Conservation (phyloP, 192 early-diverging fungal species). For the Fimicolochytrium jonesii region DNA sequence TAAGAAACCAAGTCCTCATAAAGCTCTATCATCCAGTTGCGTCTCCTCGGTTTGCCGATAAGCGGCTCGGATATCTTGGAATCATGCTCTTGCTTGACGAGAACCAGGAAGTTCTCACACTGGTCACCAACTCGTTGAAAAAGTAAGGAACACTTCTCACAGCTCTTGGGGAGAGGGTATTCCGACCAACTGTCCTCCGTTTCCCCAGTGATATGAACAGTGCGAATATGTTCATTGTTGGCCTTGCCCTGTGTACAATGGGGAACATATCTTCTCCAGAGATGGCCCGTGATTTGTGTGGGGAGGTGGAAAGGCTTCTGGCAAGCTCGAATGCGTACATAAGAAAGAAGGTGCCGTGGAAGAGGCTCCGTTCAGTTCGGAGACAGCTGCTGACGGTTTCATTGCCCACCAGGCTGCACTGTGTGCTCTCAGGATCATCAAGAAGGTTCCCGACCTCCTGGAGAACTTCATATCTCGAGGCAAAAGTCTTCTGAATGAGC, state of each 20-base stretch:
- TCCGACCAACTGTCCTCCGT: constrained; percentile 5
- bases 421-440: constrained; percentile 84
- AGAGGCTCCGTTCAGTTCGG: no score
- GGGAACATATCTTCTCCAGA: constrained; percentile 95
- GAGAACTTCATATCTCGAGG: constrained; percentile 76
- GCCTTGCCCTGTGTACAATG: constrained; percentile 91
- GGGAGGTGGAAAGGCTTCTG: constrained; percentile 90
- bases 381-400: no score
- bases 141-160: constrained; percentile 64
- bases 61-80: constrained; percentile 96
- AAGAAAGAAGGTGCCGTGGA: constrained; percentile 96
- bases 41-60: constrained; percentile 89
- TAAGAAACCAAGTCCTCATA: no score
- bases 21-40: constrained; percentile 62
- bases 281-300: constrained; percentile 90
- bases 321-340: constrained; percentile 89
- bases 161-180: neutral
- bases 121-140: constrained; percentile 97
- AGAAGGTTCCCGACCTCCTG: constrained; percentile 87
- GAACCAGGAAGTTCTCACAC: constrained; percentile 93
- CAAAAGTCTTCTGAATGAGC: constrained; percentile 76
- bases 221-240: constrained; percentile 93
- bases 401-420: constrained; percentile 91
- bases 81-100: constrained; percentile 97
- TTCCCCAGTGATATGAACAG: constrained; percentile 87